Evolutionary conservation across 2,329 filamentous ascomycete species (phyloP).

Genomic region (Phoma herbarum): DNA sequence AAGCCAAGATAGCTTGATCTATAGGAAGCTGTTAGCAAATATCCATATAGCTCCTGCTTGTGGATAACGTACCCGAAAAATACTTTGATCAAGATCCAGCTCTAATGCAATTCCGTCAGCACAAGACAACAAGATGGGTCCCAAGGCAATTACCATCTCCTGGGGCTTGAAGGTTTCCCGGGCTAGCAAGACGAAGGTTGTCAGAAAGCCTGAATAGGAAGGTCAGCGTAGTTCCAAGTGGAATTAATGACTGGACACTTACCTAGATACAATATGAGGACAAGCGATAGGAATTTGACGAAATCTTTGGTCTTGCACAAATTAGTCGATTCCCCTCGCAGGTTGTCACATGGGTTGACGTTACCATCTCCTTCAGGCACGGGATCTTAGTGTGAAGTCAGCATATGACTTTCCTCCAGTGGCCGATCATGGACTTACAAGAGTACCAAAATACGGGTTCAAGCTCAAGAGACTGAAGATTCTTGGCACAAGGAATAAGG

Average conservation of each 20-base stretch:
- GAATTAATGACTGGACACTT: neutral
- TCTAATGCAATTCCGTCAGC: slow-evolving; percentile 45
- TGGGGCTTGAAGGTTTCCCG: slow-evolving; percentile 70
- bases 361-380: slow-evolving; percentile 88
- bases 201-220: slow-evolving; percentile 72
- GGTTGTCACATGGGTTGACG: slow-evolving; percentile 1
- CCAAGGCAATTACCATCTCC: slow-evolving; percentile 62
- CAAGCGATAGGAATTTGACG: slow-evolving; percentile 79
- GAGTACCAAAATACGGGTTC: slow-evolving; percentile 87
- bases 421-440: slow-evolving; percentile 56
- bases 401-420: neutral
- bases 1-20: slow-evolving; percentile 76
- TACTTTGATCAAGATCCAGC: slow-evolving; percentile 79
- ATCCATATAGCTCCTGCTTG: slow-evolving; percentile 1
- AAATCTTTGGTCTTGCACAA: slow-evolving; percentile 77
- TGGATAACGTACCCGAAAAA: slow-evolving; percentile 69
- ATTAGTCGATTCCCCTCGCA: slow-evolving; percentile 15
- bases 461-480: slow-evolving; percentile 88
- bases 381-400: slow-evolving; percentile 67
- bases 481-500: slow-evolving; percentile 85
- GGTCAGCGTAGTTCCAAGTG: neutral
- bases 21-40: slow-evolving; percentile 2
- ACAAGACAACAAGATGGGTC: neutral
- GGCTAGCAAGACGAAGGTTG: slow-evolving; percentile 83
- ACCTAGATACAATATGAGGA: slow-evolving; percentile 83